These are phyloP conservation scores for Globisporangium rhizosaccharum DNA, from an alignment of 352 stramenopile species.

Conservation along the genomic window DNA sequence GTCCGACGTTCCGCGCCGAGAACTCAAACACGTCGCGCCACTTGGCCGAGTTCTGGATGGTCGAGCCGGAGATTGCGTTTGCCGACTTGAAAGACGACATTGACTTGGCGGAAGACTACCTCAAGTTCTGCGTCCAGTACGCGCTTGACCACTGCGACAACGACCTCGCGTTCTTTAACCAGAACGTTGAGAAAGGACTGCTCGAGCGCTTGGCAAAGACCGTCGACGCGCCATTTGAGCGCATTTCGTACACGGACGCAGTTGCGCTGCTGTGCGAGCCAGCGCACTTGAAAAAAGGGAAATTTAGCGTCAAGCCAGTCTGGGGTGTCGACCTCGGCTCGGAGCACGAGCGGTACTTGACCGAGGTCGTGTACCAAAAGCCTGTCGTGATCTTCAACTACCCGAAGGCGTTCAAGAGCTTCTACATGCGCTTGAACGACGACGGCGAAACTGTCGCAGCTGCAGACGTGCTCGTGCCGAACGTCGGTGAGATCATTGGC, in stretches of 20 bases:
- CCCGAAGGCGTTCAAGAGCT: slow-evolving; percentile 98
- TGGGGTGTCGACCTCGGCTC: slow-evolving; percentile 97
- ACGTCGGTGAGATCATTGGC: slow-evolving; percentile 96
- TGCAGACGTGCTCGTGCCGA: slow-evolving; percentile 96
- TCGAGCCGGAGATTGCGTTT: slow-evolving; percentile 94
- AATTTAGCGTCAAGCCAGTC: slow-evolving; percentile 86
- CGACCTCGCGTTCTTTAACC: slow-evolving; percentile 94
- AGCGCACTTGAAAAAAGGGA: slow-evolving; percentile 74
- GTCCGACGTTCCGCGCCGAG: slow-evolving; percentile 98
- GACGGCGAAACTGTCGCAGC: slow-evolving; percentile 96
- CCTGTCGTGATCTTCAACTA: slow-evolving; percentile 98
- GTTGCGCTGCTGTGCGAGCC: slow-evolving; percentile 88
- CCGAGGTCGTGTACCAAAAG: slow-evolving; percentile 86
- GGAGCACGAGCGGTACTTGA: slow-evolving; percentile 96
- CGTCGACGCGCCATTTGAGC: slow-evolving; percentile 50
- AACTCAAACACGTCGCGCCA: slow-evolving; percentile 98
- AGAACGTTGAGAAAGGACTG: slow-evolving; percentile 89
- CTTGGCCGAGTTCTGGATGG: slow-evolving; percentile 98
- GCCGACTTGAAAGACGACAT: slow-evolving; percentile 91
- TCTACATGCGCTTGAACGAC: slow-evolving; percentile 99
- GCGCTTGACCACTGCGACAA: slow-evolving; percentile 89
- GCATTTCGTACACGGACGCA: slow-evolving; percentile 94
- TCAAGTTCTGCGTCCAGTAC: slow-evolving; percentile 94
- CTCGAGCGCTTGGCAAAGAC: slow-evolving; percentile 50
- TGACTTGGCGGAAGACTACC: slow-evolving; percentile 94